Conservation (phyloP, 208 protist species). For the Vickermania spadyakhi region DNA sequence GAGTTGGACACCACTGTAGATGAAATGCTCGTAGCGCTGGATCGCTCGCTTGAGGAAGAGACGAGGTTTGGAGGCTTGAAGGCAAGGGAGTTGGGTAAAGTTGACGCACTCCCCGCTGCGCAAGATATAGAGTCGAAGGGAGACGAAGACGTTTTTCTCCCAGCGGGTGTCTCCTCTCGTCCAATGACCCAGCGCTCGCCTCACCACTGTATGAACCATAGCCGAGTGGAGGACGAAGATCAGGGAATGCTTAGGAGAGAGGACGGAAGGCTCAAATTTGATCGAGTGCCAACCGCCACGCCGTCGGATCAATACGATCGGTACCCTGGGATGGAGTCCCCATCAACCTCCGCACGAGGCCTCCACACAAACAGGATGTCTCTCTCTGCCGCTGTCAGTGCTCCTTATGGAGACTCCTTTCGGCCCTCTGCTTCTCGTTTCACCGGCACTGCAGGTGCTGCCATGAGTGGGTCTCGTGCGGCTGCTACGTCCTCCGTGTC, state of each 20-base stretch:
- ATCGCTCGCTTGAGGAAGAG: background rate
- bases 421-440: background rate
- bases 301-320: too few species aligned
- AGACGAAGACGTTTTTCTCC: background rate
- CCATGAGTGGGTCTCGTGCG: background rate
- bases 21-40: background rate
- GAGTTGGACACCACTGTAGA: slow-evolving; percentile 1
- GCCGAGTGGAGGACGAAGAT: too few species aligned
- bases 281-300: background rate
- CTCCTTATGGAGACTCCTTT: too few species aligned
- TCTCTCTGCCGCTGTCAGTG: too few species aligned
- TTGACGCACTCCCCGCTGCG: background rate
- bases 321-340: too few species aligned
- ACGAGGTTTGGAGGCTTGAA: background rate
- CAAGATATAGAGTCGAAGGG: background rate
- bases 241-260: background rate
- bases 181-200: too few species aligned
- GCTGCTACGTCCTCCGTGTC: too few species aligned
- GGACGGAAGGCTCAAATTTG: background rate
- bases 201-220: too few species aligned
- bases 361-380: too few species aligned
- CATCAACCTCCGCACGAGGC: too few species aligned
- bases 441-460: too few species aligned
- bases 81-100: background rate
- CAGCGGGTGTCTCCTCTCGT: too few species aligned